Conservation (phyloP, 306 rosid genomes). For the Lathyrus oleraceus region DNA sequence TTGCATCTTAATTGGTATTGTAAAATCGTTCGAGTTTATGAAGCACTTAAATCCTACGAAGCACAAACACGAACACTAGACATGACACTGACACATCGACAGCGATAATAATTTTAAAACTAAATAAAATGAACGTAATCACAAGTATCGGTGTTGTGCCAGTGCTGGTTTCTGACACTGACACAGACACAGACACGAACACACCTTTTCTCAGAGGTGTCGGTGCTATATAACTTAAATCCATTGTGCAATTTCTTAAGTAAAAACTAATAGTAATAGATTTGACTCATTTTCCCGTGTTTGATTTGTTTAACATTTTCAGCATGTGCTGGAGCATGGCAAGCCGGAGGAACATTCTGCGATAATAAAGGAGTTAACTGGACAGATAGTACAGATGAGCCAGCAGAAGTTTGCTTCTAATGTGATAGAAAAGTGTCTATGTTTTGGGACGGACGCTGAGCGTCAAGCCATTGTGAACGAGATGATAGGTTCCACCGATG, state of each 20-base stretch:
- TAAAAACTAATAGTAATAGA: background rate
- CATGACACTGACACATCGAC: too few species aligned
- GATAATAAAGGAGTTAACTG: constrained; percentile 83
- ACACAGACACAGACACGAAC: too few species aligned
- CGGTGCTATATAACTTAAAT: background rate
- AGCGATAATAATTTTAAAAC: too few species aligned
- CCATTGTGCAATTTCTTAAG: background rate
- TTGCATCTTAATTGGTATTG: constrained; percentile 27
- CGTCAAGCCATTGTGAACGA: constrained; percentile 81
- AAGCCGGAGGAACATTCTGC: constrained; percentile 86
- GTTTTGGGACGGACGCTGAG: constrained; percentile 80
- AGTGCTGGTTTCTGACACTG: too few species aligned
- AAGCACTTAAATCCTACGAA: background rate
- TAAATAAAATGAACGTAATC: too few species aligned
- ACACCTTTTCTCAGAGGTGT: too few species aligned
- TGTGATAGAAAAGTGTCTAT: constrained; percentile 87
- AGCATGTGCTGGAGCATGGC: constrained; percentile 98
- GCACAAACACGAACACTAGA: too few species aligned
- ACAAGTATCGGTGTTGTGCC: too few species aligned
- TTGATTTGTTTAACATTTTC: constrained; percentile 8
- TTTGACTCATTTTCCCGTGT: background rate
- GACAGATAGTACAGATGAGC: constrained; percentile 93
- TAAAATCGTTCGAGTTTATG: background rate
- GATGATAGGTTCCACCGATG: constrained; percentile 95
- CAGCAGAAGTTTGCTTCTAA: constrained; percentile 98